Conservation (phyloP, 768 basidiomycete species). For the Phylloporus sp. region DNA sequence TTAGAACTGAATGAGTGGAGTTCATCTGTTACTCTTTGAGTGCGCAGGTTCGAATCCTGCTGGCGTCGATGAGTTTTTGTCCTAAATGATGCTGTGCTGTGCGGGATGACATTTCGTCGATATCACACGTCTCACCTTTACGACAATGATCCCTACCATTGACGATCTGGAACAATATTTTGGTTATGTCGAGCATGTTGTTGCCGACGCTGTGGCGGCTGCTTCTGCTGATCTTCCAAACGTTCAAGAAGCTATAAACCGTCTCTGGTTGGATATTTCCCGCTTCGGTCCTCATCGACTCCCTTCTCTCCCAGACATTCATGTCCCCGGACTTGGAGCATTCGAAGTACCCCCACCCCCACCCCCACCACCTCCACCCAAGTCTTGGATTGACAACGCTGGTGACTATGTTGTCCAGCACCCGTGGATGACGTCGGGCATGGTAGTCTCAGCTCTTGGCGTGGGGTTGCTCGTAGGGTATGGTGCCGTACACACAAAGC, state of each 20-base stretch:
- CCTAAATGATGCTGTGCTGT: constrained; percentile 14
- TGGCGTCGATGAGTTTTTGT: constrained; percentile 42
- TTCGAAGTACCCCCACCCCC: constrained; percentile 67
- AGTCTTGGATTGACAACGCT: constrained; percentile 43
- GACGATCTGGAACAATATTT: constrained; percentile 73
- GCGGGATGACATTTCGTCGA: not conserved
- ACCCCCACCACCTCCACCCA: constrained; percentile 54
- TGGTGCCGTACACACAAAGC: constrained; percentile 24
- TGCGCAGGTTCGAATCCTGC: constrained; percentile 69
- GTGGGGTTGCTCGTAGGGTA: constrained; percentile 62
- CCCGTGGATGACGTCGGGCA: constrained; percentile 56
- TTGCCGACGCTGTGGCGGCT: constrained; percentile 52
- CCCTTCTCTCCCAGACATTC: constrained; percentile 46
- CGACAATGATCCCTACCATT: constrained; percentile 38
- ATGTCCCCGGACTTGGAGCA: constrained; percentile 61
- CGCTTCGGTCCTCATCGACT: constrained; percentile 67
- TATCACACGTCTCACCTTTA: constrained; percentile 2
- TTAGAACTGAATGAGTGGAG: constrained; percentile 41
- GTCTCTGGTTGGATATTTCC: constrained; percentile 74
- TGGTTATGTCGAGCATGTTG: constrained; percentile 57
- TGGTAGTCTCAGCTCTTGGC: constrained; percentile 57
- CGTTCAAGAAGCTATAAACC: constrained; percentile 60
- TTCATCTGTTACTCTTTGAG: constrained; percentile 63
- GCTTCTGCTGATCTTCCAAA: constrained; percentile 60
- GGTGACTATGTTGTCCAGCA: constrained; percentile 52